These are phyloP conservation scores for Serendipita indica DNA, from an alignment of 768 basidiomycete species.

Conservation along the genomic window DNA sequence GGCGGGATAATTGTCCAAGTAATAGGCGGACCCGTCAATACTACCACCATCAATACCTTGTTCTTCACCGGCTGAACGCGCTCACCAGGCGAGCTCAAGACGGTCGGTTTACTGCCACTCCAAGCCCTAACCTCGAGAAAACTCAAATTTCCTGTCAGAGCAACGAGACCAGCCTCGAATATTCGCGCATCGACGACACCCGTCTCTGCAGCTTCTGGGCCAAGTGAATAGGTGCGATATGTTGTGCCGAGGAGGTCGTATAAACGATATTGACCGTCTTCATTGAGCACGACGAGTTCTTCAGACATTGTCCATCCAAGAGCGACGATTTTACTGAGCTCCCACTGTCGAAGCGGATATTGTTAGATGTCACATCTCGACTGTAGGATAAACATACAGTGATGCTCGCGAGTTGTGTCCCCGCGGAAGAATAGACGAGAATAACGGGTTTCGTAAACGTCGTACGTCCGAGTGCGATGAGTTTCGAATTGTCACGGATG, in stretches of 20 bases:
- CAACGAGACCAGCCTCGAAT: constrained; percentile 77
- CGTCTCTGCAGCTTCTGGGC: constrained; percentile 62
- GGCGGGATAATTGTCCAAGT: constrained; percentile 86
- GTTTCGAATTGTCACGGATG: constrained; percentile 70
- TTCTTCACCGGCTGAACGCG: constrained; percentile 11
- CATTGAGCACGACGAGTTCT: constrained; percentile 68
- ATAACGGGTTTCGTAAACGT: constrained; percentile 65
- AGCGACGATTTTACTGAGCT: constrained; percentile 64
- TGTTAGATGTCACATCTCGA: neutral
- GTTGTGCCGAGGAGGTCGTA: constrained; percentile 77
- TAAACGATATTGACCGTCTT: constrained; percentile 81
- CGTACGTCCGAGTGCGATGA: constrained; percentile 52
- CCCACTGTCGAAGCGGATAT: constrained; percentile 50
- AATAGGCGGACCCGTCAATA: constrained; percentile 36
- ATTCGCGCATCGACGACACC: constrained; percentile 77
- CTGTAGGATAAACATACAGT: constrained; percentile 36
- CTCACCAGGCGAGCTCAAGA: constrained; percentile 61
- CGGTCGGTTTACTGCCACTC: constrained; percentile 60
- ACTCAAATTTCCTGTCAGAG: constrained; percentile 56
- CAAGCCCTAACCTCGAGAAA: constrained; percentile 82
- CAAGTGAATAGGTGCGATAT: constrained; percentile 77
- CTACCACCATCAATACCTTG: neutral
- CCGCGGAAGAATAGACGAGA: constrained; percentile 75
- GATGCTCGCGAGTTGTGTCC: constrained; percentile 50
- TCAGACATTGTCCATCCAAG: constrained; percentile 81